Base-by-base conservation (phyloP, 495 filamentous ascomycete species). In the Pseudevernia furfuracea region DNA sequence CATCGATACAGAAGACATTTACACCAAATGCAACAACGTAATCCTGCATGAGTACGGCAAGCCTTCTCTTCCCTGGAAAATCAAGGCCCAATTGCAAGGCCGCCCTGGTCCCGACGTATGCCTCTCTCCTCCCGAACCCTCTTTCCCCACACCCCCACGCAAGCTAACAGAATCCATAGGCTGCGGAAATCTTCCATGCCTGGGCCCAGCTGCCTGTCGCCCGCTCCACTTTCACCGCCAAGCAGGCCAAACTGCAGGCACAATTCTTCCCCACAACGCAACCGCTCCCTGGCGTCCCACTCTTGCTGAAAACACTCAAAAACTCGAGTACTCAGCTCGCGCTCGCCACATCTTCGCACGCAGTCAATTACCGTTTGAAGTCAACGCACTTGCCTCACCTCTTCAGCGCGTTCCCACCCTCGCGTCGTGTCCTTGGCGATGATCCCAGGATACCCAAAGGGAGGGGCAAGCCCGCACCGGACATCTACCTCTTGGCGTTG, bases 11-110 rank as follows among this genome's bases (percentile, higher is more conserved):
- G 94, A 99, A 71, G 95, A 99, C 73, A 82, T 88, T 63, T 97
- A 97, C 79, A 94, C 90, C 0, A 73, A 83, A 32, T 88, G 87
- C 74, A 88, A 90, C 36, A 96, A 97, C 75, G 75, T 84, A 44
- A 81, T 97, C 48, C 87, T 99, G 10, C 77, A 79, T 48, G 83
- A 89, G 71, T 87, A 92, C 73, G 82, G 82, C 64, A 85, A 85
- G 43, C 85, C 88, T 11, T 69, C 75, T 25, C 79, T 99, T 8
- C 93, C 94, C 3, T 99, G 94, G 94, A 82, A 82, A 57, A 84
- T 99, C 75, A 99, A 99, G 78, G 92, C 95, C 2, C 88, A 90
- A 71, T 75, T 99, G 2, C 94, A 97, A 79, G 95, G 95, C n/a
- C 87, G 94, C 0, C 94, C 92, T 0, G 85, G 80, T 3, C 84